phyloP scores from a whole-genome alignment of 2,329 filamentous ascomycete genomes.

The Claviceps digitariae region DNA sequence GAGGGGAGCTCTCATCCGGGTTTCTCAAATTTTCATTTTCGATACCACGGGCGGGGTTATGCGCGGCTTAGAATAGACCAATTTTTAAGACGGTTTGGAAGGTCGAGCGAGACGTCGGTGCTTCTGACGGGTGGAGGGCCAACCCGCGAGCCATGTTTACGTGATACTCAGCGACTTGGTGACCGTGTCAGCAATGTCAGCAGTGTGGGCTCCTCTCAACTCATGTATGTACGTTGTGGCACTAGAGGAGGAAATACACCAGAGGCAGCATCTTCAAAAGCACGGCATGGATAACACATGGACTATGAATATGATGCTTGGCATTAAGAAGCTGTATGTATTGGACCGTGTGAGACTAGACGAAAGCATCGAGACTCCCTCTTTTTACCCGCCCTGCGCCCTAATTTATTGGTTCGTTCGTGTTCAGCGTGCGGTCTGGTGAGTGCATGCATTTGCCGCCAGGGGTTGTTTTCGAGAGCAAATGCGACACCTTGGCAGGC shows the following conservation, averaged over 20 bases:
- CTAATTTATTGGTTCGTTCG: too few species aligned
- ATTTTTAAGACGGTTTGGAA: conserved; percentile 11
- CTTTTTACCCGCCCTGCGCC: too few species aligned
- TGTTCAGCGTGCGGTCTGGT: too few species aligned
- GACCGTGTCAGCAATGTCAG: too few species aligned
- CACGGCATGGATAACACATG: background rate
- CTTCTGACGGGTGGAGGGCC: background rate
- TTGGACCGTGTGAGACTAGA: background rate
- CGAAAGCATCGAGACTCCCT: background rate
- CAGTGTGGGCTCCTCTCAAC: too few species aligned
- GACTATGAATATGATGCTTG: background rate
- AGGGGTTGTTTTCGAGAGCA: too few species aligned
- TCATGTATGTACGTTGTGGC: too few species aligned
- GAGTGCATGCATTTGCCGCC: too few species aligned
- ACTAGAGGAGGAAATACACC: too few species aligned
- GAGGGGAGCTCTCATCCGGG: background rate
- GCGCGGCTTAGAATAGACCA: conserved; percentile 22
- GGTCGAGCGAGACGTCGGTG: background rate
- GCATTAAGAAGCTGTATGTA: background rate
- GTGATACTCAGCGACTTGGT: too few species aligned
- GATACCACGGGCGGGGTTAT: conserved; percentile 22
- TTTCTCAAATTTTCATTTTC: conserved; percentile 15
- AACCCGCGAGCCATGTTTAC: background rate
- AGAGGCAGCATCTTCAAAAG: background rate
- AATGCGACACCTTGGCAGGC: too few species aligned